Evolutionary conservation across 2,329 filamentous ascomycete species (phyloP).

Genomic region (Apiospora sp.): DNA sequence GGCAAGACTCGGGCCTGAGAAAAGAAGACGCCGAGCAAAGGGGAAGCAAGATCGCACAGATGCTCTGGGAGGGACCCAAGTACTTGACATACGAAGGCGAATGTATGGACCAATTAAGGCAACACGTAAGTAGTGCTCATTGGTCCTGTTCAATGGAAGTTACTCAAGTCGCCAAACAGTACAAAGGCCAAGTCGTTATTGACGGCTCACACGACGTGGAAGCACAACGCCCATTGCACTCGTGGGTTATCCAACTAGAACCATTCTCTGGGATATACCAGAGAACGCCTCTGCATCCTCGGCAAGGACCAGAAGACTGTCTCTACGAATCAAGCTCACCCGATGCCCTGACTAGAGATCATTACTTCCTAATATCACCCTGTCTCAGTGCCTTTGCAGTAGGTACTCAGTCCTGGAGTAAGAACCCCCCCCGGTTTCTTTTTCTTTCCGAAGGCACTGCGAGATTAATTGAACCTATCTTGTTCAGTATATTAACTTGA

Average conservation of each 20-base stretch:
- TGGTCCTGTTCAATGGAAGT: no score
- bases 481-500: background rate
- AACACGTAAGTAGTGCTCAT: background rate
- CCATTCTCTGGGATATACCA: background rate
- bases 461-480: no score
- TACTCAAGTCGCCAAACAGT: background rate
- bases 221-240: background rate
- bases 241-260: background rate
- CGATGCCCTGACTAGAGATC: background rate
- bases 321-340: background rate
- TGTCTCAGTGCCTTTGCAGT: background rate
- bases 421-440: no score
- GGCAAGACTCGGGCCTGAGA: background rate
- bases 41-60: background rate
- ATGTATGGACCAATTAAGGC: background rate
- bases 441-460: no score
- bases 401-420: background rate
- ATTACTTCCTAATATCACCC: background rate
- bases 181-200: background rate
- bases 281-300: background rate
- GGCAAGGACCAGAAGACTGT: background rate
- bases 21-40: background rate
- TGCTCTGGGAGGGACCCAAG: background rate
- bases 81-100: background rate
- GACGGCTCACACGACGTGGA: background rate